phyloP scores from a whole-genome alignment of 805 yeast species.

The Ogataea zsoltii region DNA sequence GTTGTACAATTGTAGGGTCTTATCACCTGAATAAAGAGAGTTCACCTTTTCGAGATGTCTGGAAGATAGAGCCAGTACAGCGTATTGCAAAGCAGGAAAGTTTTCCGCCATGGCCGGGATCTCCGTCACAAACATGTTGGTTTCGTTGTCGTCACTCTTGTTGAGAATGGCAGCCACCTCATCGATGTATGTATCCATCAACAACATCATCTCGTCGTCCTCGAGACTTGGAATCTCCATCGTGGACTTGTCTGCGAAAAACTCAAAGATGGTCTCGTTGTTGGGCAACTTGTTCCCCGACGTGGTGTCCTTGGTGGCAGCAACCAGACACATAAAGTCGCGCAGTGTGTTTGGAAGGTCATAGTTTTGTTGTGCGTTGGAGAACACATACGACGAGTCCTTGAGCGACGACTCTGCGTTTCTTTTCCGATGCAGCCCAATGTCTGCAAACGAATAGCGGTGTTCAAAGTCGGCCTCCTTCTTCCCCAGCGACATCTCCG shows the following conservation, averaged over 20 bases:
- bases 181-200: conserved; percentile 37
- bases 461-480: conserved; percentile 27
- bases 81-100: conserved; percentile 28
- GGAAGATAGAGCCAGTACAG: conserved; percentile 32
- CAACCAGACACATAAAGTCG: conserved; percentile 42
- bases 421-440: conserved; percentile 10
- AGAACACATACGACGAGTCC: conserved; percentile 10
- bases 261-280: conserved; percentile 28
- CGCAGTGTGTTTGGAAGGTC: conserved; percentile 38
- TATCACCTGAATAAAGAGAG: conserved; percentile 23
- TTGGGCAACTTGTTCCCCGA: conserved; percentile 21
- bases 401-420: conserved; percentile 9
- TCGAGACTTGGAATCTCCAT: conserved; percentile 23
- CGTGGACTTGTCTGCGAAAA: conserved; percentile 28
- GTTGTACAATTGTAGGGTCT: conserved; percentile 31
- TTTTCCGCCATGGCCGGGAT: conserved; percentile 41
- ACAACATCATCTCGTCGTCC: conserved; percentile 35
- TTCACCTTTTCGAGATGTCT: conserved; percentile 28
- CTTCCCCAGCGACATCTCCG: conserved; percentile 22
- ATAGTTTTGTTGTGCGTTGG: conserved; percentile 20
- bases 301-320: conserved; percentile 28
- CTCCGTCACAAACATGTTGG: conserved; percentile 36
- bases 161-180: conserved; percentile 37
- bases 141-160: conserved; percentile 23
- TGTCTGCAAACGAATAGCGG: conserved; percentile 23